Percentiles rank a stretch among this genome's conserved stretches.
These are phyloP conservation scores for Fomitopsis serialis DNA, from an alignment of 768 basidiomycete genomes.

Conservation along the genomic window DNA sequence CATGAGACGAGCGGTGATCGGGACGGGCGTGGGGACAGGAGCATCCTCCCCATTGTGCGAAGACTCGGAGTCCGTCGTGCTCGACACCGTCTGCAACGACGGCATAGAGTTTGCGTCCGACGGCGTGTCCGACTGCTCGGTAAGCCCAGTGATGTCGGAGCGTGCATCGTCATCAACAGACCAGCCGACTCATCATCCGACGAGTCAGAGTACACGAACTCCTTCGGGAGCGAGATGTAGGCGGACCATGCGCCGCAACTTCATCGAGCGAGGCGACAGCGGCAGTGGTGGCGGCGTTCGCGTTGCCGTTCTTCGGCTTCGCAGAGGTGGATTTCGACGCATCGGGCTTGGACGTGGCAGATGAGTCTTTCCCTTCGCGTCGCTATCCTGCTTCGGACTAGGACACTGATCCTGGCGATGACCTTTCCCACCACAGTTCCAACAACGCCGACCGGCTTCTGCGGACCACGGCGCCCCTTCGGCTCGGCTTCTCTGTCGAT, in stretches of 20 bases:
- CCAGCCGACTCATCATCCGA: background rate
- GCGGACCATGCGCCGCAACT: background rate
- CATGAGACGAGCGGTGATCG: too few species aligned
- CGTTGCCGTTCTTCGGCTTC: background rate
- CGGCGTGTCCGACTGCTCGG: background rate
- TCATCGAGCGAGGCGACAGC: background rate
- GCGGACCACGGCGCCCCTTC: conserved; percentile 2
- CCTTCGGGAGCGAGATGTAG: background rate
- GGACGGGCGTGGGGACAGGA: too few species aligned
- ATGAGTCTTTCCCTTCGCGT: background rate
- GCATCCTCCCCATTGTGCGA: too few species aligned
- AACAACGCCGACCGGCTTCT: conserved; percentile 5
- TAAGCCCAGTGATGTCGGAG: background rate
- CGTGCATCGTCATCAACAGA: background rate
- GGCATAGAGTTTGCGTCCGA: background rate
- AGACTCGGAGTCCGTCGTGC: background rate
- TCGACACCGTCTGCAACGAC: background rate
- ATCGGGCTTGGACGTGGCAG: background rate
- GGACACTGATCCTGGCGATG: conserved; percentile 6
- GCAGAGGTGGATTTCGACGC: background rate
- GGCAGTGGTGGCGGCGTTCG: background rate
- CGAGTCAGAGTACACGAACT: too few species aligned
- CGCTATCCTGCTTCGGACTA: conserved; percentile 1
- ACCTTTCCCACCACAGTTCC: conserved; percentile 7
- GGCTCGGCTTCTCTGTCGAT: conserved; percentile 4